Evolutionary conservation across 345 rosid species (phyloP), one percentile per base, ranked within the genome.

Genomic region (Carallia brachiata): DNA sequence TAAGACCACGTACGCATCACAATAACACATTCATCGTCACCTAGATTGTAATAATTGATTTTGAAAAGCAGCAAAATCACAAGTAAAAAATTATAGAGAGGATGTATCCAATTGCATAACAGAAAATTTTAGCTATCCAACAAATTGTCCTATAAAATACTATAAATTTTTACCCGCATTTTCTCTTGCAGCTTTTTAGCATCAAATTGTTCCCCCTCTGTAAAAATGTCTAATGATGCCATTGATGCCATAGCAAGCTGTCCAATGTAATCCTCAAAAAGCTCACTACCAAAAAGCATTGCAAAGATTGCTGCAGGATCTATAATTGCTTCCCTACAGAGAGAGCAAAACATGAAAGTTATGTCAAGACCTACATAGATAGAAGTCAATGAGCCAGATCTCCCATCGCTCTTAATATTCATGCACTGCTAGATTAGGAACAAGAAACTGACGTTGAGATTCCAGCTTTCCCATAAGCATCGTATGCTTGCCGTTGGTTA

Each of bases 161-260:
- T 54, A 36, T 61, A 7, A 70, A 32, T 65, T 59, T 36, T 53
- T 72, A 89, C 99, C 84, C 83, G 92, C 99, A 95, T 89, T 83
- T 90, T 82, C 71, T 95, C 99, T 83, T 90, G 93, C 79, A 95
- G 71, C 79, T 85, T 90, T 83, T 85, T 95, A 30, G 93, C 66
- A 84, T 95, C 99, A 65, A 92, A 62, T 54, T 85, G 88, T 73
- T 92, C 97, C 60, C 92, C 97, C 76, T 92, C 97, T 6, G 83
- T 82, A 75, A 89, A 89, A 73, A 86, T 81, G 81, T 95, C 97
- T 48, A 86, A 77, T n/a, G 99, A 95, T 80, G 99, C 96, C 97
- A 95, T 90, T 37, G 96, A 95, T 57, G 99, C 97, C 97, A 95
- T 92, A 54, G 97, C 97, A 80, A 95, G 97, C 83, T 95, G 89